Evolutionary conservation across 1,284 basidiomycete species (phyloP), one percentile per base, ranked within the genome.

Genomic region (Rhodotorula sp.): DNA sequence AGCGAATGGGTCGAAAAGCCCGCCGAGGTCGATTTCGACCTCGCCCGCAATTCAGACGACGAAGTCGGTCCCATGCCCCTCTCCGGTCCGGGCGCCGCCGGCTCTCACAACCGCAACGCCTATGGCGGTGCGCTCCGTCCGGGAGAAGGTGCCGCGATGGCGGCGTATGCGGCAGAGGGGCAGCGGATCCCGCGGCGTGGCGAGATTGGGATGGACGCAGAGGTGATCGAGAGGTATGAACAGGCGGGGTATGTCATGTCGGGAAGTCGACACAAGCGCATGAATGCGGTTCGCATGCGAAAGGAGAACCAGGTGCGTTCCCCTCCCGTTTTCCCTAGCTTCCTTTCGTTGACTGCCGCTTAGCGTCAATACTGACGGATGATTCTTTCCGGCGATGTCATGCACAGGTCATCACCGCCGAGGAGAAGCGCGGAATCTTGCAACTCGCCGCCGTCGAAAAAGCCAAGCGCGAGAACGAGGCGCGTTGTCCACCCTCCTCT

Each of bases 231-330:
- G 29, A 81, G 85, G 77, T 97, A 86, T 82, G 95, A 99, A 83
- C 79, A 83, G 51, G 90, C 90, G 24, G 95, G 95, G n/a, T 99
- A 95, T 81, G 95, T 99, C 67, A 99, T 99, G 96, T 93, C 91
- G 78, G 95, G 95, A 56, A 91, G 88, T 78, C 84, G 95, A 67
- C 95, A 99, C 71, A 73, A 77, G 62, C 70, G 81, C 26, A 79
- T 79, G 78, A 77, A 95, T 77, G 96, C 95, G 0, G 95, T 99
- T 51, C 89, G 96, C 71, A 91, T 97, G 87, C 85, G 95, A 78
- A 96, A 98, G 85, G 95, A 99, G 84, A 96, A 97, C 83, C 95
- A 99, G 83, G 94, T 99, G 46, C 45, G 66, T 26, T n/a, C n/a
- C 7, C 4, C 2, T 6, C 30, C 15, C 24, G 4, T 24, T 33